Evolutionary conservation across 495 filamentous ascomycete genomes (phyloP), one percentile per base, ranked within the genome.

Genomic region (Cercophora samala): DNA sequence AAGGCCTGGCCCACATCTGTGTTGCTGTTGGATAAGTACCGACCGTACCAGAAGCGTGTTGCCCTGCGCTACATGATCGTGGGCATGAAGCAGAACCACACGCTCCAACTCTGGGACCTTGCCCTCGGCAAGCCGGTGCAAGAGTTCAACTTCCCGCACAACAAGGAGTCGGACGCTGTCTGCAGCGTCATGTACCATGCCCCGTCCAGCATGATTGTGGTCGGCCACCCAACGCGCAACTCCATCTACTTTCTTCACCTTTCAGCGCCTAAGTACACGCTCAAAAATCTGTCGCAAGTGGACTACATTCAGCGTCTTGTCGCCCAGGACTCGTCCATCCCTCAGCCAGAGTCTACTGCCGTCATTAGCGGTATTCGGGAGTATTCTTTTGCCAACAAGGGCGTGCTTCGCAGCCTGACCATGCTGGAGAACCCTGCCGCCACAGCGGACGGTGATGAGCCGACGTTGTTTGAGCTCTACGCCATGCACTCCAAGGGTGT

Each of bases 61-160:
- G 93, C 96, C 19, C 80, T 96, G 66, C 86, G 96, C 66, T 99
- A 98, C 80, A 88, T 98, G 78, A 86, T 99, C 66, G 93, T 99
- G 61, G 96, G 96, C 67, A 90, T 97, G 84, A 98, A 97, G 81
- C 96, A 98, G 77, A 99, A 99, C 77, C 96, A 99, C 80, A 95
- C 93, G 60, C 88, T 99, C 67, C 96, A 99, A 81, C 85, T 99
- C 65, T 99, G 96, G 96, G 96, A 99, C 85, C 90, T 99, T 77
- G 91, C 91, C 64, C 87, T 99, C 5, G 88, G 88, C 64, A 97
- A 96, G 80, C 90, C 93, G 29, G 95, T 99, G 60, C 93, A 98
- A 77, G 96, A 99, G 80, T 86, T 98, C 72, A 93, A 94, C 77
- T 89, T 99, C 66, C 96, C 96, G 5, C 96, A 99, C 74, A 90